Evolutionary conservation across 495 filamentous ascomycete genomes (phyloP).

Genomic region (Venustampulla echinocandica): DNA sequence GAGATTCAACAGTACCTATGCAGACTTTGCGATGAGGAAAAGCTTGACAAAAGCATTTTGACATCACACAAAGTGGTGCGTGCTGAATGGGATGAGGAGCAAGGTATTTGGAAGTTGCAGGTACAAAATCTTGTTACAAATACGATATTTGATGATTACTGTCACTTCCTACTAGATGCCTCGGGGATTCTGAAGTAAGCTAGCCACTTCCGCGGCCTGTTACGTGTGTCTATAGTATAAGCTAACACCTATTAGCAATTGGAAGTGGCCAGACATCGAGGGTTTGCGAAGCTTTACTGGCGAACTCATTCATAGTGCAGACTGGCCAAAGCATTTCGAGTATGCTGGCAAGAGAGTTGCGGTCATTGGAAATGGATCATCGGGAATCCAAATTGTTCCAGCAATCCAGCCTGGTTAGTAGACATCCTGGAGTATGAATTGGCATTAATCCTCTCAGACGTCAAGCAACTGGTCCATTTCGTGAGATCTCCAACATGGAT

Average conservation of each 20-base stretch:
- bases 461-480: slow-evolving; percentile 50
- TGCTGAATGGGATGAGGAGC: slow-evolving; percentile 3
- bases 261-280: slow-evolving; percentile 45
- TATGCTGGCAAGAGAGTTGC: slow-evolving; percentile 41
- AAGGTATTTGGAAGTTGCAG: neutral
- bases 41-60: slow-evolving; percentile 42
- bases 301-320: slow-evolving; percentile 44
- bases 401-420: slow-evolving; percentile 26
- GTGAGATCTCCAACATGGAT: slow-evolving; percentile 60
- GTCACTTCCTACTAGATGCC: slow-evolving; percentile 1
- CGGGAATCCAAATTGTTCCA: slow-evolving; percentile 42
- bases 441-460: no score
- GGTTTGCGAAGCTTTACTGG: slow-evolving; percentile 47
- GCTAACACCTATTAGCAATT: slow-evolving; percentile 40
- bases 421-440: no score
- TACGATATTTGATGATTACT: neutral
- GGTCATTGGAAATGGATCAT: slow-evolving; percentile 47
- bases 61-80: neutral
- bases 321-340: slow-evolving; percentile 37
- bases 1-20: slow-evolving; percentile 55
- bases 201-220: no score
- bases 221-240: no score
- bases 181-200: slow-evolving; percentile 2
- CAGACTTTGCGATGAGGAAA: slow-evolving; percentile 43
- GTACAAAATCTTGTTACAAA: slow-evolving; percentile 3